Conservation (phyloP, 2,329 filamentous ascomycete species). For the Aureobasidium lini region DNA sequence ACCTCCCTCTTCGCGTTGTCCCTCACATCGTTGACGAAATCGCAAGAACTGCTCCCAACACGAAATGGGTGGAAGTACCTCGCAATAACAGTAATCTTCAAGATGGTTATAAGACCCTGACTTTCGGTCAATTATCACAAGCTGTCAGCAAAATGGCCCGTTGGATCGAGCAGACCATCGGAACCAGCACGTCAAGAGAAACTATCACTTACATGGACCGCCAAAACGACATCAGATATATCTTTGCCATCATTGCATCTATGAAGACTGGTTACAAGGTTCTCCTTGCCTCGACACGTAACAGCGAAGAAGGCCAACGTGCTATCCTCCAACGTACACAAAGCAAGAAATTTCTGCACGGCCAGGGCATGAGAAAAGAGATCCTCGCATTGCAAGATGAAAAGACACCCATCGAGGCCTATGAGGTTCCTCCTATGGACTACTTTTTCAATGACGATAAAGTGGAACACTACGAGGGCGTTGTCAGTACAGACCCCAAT, state of each 20-base stretch:
- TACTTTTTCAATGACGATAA: conserved; percentile 8
- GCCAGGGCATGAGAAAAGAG: conserved; percentile 9
- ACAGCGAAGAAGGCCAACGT: conserved; percentile 15
- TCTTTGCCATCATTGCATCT: conserved; percentile 18
- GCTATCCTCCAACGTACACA: conserved; percentile 11
- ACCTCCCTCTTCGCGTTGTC: not conserved
- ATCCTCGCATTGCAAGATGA: conserved; percentile 11
- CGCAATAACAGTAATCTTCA: conserved; percentile 14
- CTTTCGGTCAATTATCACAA: conserved; percentile 17
- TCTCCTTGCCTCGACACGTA: conserved; percentile 16
- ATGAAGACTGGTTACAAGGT: conserved; percentile 23
- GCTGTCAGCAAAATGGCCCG: conserved; percentile 17
- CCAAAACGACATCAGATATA: conserved; percentile 21
- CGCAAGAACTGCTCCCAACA: not conserved
- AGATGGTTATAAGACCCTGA: conserved; percentile 19
- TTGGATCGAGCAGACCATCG: conserved; percentile 18
- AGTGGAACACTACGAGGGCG: conserved; percentile 24
- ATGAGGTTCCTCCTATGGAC: conserved; percentile 14
- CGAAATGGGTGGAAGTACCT: conserved; percentile 10
- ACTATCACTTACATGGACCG: conserved; percentile 21
- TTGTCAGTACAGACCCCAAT: conserved; percentile 26
- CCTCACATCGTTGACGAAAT: conserved; percentile 10
- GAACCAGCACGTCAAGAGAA: conserved; percentile 13
- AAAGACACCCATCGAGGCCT: conserved; percentile 1
- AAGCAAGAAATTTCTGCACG: conserved; percentile 15